Base-by-base conservation (phyloP, 345 rosid species). In the Hibiscus mutabilis region DNA sequence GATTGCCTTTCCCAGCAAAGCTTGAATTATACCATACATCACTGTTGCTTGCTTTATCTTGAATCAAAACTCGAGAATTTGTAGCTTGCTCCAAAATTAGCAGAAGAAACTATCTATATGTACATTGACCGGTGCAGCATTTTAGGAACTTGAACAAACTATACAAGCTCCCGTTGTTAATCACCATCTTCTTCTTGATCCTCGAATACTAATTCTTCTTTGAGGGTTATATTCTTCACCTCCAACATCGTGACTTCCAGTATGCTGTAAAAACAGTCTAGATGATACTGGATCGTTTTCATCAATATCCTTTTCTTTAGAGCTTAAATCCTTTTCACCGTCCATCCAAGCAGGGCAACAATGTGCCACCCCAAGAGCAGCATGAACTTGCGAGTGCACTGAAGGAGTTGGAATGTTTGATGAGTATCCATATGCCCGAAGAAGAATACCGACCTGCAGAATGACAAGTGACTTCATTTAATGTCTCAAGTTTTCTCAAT, bases 101-200 rank as follows among this genome's bases (percentile, higher is more conserved):
- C 66, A 52, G 11, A 19, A 18, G 29, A 24, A 58, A 62, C 67
- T 57, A 31, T 33, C 60, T 63, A 29, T 64, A 62, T 77, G 65
- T 42, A 51, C 78, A 66, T 22, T 8, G 42, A 56, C 14, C n/a
- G 35, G 18, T 57, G 57, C 44, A 2, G 49, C 29, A 63, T 59
- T 31, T 29, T 16, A 0, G 60, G 60, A 27, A 42, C 46, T 29
- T 58, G 29, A 27, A n/a, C 35, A 44, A 49, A 60, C 29, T 15
- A 31, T 2, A 19, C 25, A 16, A 31, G 65, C 65, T 60, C 73
- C 47, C 9, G 71, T 69, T 61, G 64, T 74, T 74, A 73, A 37
- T 92, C 97, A 14, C 84, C 81, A 44, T 90, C 99, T 76, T 95
- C 99, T 71, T 95, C 99, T 77, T 88, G 94, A 80, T 95, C 99